Evolutionary conservation across 345 rosid species (phyloP).

Genomic region (Dimocarpus longan): DNA sequence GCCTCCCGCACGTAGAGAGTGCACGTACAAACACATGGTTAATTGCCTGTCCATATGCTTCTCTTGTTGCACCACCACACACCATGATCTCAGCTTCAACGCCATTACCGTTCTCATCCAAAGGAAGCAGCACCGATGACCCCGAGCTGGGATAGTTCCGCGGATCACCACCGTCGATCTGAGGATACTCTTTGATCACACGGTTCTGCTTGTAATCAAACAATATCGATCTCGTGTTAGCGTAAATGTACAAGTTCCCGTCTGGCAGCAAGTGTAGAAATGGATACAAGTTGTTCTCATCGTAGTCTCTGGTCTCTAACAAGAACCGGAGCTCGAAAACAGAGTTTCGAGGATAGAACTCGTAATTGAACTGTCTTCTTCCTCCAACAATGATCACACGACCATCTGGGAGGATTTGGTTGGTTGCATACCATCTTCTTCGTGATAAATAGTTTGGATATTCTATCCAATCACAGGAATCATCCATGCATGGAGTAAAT

Average conservation of each 20-base stretch:
- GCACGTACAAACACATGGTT: slow-evolving; percentile 41
- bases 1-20: slow-evolving; percentile 64
- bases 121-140: slow-evolving; percentile 73
- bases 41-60: slow-evolving; percentile 34
- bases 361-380: slow-evolving; percentile 66
- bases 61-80: slow-evolving; percentile 79
- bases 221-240: slow-evolving; percentile 68
- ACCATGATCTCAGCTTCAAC: slow-evolving; percentile 64
- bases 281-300: slow-evolving; percentile 88
- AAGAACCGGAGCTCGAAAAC: slow-evolving; percentile 43
- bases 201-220: slow-evolving; percentile 57
- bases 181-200: slow-evolving; percentile 57
- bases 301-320: slow-evolving; percentile 47
- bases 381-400: slow-evolving; percentile 73
- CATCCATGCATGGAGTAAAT: slow-evolving; percentile 51
- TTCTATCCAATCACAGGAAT: slow-evolving; percentile 72
- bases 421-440: slow-evolving; percentile 83
- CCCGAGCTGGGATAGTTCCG: slow-evolving; percentile 91
- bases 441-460: slow-evolving; percentile 41
- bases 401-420: slow-evolving; percentile 78
- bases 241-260: slow-evolving; percentile 81
- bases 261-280: slow-evolving; percentile 82
- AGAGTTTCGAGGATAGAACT: slow-evolving; percentile 50
- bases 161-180: slow-evolving; percentile 56
- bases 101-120: slow-evolving; percentile 45